phyloP scores from a whole-genome alignment of 257 asterid species.

The Fraxinus quadrangulata region DNA sequence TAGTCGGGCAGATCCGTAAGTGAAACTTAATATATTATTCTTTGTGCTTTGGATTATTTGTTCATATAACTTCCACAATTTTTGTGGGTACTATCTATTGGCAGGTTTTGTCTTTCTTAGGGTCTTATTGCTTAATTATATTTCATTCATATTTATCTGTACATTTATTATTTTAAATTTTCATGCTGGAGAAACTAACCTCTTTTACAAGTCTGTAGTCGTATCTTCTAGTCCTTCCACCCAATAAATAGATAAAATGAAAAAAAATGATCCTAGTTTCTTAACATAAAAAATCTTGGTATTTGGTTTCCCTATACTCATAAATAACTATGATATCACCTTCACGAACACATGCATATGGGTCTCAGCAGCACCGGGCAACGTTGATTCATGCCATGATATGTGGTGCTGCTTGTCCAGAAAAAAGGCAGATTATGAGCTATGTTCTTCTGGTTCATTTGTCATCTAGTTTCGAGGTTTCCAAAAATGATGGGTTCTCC shows the following conservation, averaged over 20 bases:
- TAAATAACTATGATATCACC: background rate
- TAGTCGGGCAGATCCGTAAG: slow-evolving; percentile 97
- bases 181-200: background rate
- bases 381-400: background rate
- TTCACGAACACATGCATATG: slow-evolving; percentile 2
- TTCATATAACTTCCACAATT: background rate
- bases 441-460: background rate
- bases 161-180: background rate
- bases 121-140: slow-evolving; percentile 21
- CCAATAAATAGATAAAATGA: background rate
- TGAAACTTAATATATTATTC: slow-evolving; percentile 25
- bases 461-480: background rate
- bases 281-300: background rate
- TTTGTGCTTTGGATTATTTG: slow-evolving; percentile 19
- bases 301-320: background rate
- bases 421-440: background rate
- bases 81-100: background rate
- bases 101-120: slow-evolving; percentile 11
- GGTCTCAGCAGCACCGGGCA: slow-evolving; percentile 19
- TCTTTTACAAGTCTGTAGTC: background rate
- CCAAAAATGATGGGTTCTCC: background rate
- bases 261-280: slow-evolving; percentile 3
- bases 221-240: background rate
- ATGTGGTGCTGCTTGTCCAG: slow-evolving; percentile 8
- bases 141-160: background rate